Evolutionary conservation across 768 basidiomycete genomes (phyloP).

Genomic region (Suillus placidus): DNA sequence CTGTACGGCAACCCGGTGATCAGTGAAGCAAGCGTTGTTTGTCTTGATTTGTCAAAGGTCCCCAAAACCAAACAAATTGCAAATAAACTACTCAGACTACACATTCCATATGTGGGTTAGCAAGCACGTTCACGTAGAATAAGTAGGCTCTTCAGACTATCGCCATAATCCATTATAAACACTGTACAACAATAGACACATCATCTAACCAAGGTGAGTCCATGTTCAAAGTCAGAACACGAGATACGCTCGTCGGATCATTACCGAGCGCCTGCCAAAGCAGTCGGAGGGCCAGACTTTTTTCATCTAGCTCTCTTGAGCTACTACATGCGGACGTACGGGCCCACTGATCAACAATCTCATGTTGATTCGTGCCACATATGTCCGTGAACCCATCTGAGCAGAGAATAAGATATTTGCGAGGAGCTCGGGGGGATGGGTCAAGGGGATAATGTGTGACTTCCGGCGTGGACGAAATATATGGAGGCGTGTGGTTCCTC

Average conservation of each 20-base stretch:
- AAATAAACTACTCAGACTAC: conserved; percentile 11
- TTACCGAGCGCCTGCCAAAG: conserved; percentile 62
- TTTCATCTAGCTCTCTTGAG: conserved; percentile 20
- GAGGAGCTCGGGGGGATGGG: conserved; percentile 26
- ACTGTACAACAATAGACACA: conserved; percentile 65
- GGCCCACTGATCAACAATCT: conserved; percentile 54
- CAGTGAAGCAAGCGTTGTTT: conserved; percentile 14
- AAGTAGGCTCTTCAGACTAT: not conserved
- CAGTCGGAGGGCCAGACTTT: conserved; percentile 53
- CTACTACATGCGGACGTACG: not conserved
- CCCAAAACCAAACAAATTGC: conserved; percentile 12
- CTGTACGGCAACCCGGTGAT: not conserved
- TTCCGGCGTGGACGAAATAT: conserved; percentile 66
- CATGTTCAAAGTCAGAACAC: conserved; percentile 64
- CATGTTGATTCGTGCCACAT: conserved; percentile 51
- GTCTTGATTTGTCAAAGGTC: conserved; percentile 13
- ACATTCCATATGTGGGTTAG: conserved; percentile 10
- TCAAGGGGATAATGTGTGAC: conserved; percentile 57
- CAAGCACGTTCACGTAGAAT: conserved; percentile 8
- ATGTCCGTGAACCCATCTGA: conserved; percentile 71
- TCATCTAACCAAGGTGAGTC: conserved; percentile 71
- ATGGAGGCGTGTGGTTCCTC: conserved; percentile 65
- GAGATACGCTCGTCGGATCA: conserved; percentile 54
- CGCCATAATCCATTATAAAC: conserved; percentile 36
- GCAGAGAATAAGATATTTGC: conserved; percentile 62